Evolutionary conservation across 768 basidiomycete genomes (phyloP), one percentile per base, ranked within the genome.

Genomic region (Lactifluus pinguis): DNA sequence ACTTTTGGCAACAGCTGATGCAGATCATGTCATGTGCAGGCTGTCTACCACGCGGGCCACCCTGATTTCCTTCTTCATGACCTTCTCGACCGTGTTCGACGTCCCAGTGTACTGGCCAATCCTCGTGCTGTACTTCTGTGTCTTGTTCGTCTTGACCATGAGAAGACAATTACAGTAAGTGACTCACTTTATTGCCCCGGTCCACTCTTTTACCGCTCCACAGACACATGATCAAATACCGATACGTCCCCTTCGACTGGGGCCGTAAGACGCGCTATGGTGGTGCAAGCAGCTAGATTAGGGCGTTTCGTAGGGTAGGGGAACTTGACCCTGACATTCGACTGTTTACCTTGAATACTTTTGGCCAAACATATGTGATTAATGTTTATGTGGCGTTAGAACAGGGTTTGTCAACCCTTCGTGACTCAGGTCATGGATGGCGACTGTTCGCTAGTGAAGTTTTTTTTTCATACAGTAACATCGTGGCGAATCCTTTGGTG

Each of bases 91-190:
- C 49, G 76, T 87, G 39, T 95, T 97, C 67, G 95, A 98, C 71
- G 89, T 99, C 21, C 95, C 97, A 7, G 97, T 98, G 25, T 98
- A 97, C 76, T 98, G 97, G 95, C 97, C 97, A 8, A 98, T 99
- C 73, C 83, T 99, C 57, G 85, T 98, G 67, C 78, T 98, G 60
- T 99, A 99, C 77, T 99, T 98, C 80, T 89, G 89, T 73, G 87
- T 94, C 47, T 81, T 98, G 57, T 98, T 98, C 70, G 83, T 90
- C 21, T 77, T 98, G 67, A 98, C 95, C 4, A 95, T 99, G 92
- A 83, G 94, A 64, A 78, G 93, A 63, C 94, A 98, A 74, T 94
- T 98, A 66, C 91, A 92, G 93, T 95, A 72, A 68, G 93, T 81
- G 30, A 42, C 2, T n/a, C 15, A 3, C 3, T 53, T 34, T 15